Evolutionary conservation across 164 flowering plant species (phyloP), one percentile per base, ranked within the genome.

Genomic region (Stephania cephalantha): DNA sequence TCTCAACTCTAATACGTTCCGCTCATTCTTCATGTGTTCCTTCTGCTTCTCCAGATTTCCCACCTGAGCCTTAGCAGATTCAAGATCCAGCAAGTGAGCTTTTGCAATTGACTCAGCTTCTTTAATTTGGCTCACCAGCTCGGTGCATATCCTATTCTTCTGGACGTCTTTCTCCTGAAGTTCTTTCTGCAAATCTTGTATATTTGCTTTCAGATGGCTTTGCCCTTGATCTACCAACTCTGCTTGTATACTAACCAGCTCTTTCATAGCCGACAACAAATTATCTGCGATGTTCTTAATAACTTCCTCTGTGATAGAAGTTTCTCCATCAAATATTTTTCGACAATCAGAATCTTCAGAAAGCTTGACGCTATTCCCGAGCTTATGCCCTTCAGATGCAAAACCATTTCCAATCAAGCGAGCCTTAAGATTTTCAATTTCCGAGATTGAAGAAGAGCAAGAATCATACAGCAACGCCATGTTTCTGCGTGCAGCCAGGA

Each of bases 131-230:
- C 79, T 77, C 13, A 91, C 97, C 76, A 94, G 90, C 79, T 96
- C 97, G 77, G 71, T 75, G 83, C 86, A 89, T 11, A 92, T 86
- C 79, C 83, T 87, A 8, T 90, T 96, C 66, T 79, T 86, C 71
- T 94, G 92, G 71, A 91, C 75, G 79, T 92, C 98, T 79, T 94
- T 96, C 85, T 96, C 97, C 81, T 91, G 92, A 71, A 95, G 86
- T 82, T 90, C 99, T 76, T 78, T 90, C 85, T 88, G 95, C 83
- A 95, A 80, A 77, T 82, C 79, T 11, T 83, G 76, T 67, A 93
- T 82, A 48, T 87, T 82, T 70, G 76, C 75, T 77, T 88, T 93
- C 90, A 95, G 83, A 80, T 91, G 95, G 80, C 77, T 89, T 76
- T 81, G 84, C 46, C 78, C 81, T 46, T 72, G 82, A 64, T 86